Evolutionary conservation across 2,329 filamentous ascomycete species (phyloP).

Genomic region (Meredithiella fracta): DNA sequence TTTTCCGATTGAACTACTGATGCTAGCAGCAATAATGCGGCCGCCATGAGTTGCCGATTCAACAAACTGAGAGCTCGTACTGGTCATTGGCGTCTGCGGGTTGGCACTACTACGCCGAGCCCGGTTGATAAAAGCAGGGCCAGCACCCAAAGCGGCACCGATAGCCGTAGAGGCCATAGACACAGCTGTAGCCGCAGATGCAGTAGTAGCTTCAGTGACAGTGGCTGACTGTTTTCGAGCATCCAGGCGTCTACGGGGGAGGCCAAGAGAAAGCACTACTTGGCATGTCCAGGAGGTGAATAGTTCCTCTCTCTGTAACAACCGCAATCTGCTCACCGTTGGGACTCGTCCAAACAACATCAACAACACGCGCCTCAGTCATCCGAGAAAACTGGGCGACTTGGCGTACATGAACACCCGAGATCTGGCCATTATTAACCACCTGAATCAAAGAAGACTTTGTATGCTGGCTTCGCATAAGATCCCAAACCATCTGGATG

Average conservation of each 20-base stretch:
- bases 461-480: constrained; percentile 48
- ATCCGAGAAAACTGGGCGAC: constrained; percentile 78
- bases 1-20: constrained; percentile 58
- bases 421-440: constrained; percentile 27
- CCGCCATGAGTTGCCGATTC: constrained; percentile 53
- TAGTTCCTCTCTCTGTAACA: constrained; percentile 85
- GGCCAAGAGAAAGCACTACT: constrained; percentile 75
- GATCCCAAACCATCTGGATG: constrained; percentile 65
- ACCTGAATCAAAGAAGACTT: constrained; percentile 42
- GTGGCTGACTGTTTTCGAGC: constrained; percentile 23
- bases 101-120: constrained; percentile 24
- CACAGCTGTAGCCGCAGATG: constrained; percentile 42
- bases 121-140: constrained; percentile 39
- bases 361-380: constrained; percentile 79
- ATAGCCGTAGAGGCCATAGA: constrained; percentile 56
- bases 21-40: constrained; percentile 54
- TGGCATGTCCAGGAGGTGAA: constrained; percentile 81
- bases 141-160: constrained; percentile 48
- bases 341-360: constrained; percentile 73
- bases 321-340: constrained; percentile 72
- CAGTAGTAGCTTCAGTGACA: constrained; percentile 30
- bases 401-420: constrained; percentile 53
- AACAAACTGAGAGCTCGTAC: constrained; percentile 12
- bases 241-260: constrained; percentile 41
- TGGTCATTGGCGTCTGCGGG: constrained; percentile 3